Base-by-base conservation (phyloP, 1,139 yeast species). In the Fermentozyma sake region DNA sequence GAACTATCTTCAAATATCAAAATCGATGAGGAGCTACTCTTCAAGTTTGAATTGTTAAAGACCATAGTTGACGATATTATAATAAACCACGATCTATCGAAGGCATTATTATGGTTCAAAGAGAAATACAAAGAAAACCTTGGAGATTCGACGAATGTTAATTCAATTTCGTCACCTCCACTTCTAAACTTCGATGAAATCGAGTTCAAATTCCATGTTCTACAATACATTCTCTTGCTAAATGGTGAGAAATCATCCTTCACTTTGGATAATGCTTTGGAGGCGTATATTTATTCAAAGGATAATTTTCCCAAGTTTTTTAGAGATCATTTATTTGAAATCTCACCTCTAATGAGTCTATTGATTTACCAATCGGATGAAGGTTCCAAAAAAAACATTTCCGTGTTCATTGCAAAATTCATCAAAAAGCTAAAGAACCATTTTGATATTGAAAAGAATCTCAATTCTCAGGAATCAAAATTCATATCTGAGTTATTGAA, bases 171-270 rank as follows among this genome's bases (percentile, higher is more conserved):
- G n/a, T n/a, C n/a, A n/a, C n/a, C n/a, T n/a, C n/a, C n/a, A n/a
- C n/a, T n/a, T n/a, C n/a, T n/a, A n/a, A 29, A 21, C 23, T 35
- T 35, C 22, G 25, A 33, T 12, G 38, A 32, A n/a, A 37, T 80
- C 21, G 85, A 78, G 50, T 79, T 80, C 56, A 68, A 70, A 40
- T 61, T 82, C 34, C 87, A 80, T 52, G 67, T 73, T 46, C 58
- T 79, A 14, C 78, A 79, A 42, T 81, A 71, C 41, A 52, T 58
- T 3, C 50, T 70, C 22, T 46, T 71, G 4, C 59, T 73, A 28
- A 58, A 58, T 28, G 60, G 60, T 2, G 12, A 14, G 14, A 21
- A 26, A 4, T 29, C 38, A 1, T 18, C 37, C 2, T 42, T 42
- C 26, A 33, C 41, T 4, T 26, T 50, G 12, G 57, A 58, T 22